These are phyloP conservation scores for Fomitopsis betulina DNA, from an alignment of 1,284 basidiomycete species.

Conservation along the genomic window DNA sequence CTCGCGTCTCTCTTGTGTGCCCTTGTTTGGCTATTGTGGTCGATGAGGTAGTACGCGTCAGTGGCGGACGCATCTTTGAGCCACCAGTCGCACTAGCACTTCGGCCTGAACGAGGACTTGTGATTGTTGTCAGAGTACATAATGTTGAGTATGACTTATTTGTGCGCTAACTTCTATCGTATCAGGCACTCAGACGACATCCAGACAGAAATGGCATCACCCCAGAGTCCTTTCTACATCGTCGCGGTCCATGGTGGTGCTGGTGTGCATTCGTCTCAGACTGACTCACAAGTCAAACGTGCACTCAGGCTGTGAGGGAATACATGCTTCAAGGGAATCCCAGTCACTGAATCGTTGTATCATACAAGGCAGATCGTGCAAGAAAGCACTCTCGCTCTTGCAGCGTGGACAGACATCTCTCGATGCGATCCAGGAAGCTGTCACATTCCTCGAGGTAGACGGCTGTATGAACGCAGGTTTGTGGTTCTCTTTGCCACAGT, in stretches of 20 bases:
- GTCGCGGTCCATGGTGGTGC: conserved; percentile 69
- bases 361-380: conserved; percentile 39
- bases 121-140: too few relatives aligned
- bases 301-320: conserved; percentile 47
- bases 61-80: background rate
- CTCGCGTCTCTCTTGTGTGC: conserved; percentile 18
- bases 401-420: conserved; percentile 26
- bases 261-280: conserved; percentile 43
- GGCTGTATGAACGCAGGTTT: conserved; percentile 62
- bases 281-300: conserved; percentile 45
- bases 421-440: conserved; percentile 45
- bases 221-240: conserved; percentile 1
- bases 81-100: background rate
- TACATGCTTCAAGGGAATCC: background rate
- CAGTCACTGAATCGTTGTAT: background rate
- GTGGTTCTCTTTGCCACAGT: background rate
- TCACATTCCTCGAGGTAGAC: conserved; percentile 56
- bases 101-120: too few relatives aligned
- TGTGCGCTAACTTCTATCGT: too few relatives aligned
- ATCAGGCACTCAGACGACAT: background rate
- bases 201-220: background rate
- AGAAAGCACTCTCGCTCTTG: conserved; percentile 26
- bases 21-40: conserved; percentile 12
- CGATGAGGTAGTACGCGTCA: background rate
- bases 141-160: too few relatives aligned